These are phyloP conservation scores for Podospora anserina DNA, from an alignment of 495 filamentous ascomycete genomes.

Conservation along the genomic window DNA sequence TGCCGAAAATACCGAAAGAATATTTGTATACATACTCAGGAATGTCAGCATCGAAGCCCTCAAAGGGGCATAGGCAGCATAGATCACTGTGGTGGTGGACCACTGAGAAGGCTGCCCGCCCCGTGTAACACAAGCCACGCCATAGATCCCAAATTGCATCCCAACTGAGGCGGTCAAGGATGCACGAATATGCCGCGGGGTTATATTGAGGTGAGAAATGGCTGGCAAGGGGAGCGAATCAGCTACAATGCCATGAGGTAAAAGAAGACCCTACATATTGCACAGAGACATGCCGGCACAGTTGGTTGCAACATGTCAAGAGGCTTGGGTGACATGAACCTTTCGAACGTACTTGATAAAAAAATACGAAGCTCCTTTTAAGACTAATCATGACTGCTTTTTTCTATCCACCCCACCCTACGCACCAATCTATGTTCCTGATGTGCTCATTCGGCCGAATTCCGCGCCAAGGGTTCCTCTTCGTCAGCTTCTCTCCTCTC, in stretches of 20 bases:
- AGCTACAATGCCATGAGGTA: background rate
- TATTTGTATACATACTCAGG: background rate
- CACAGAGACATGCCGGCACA: background rate
- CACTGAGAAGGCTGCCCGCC: background rate
- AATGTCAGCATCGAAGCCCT: background rate
- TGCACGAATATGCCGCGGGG: background rate
- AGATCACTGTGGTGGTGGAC: background rate
- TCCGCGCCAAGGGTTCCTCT: slow-evolving; percentile 1
- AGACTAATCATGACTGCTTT: background rate
- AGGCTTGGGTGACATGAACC: background rate
- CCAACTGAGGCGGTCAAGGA: background rate
- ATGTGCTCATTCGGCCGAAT: background rate
- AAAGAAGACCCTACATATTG: background rate
- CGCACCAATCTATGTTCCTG: background rate
- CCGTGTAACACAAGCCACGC: background rate
- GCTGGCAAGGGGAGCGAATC: background rate
- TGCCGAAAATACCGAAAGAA: background rate
- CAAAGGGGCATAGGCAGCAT: background rate
- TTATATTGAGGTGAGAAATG: background rate
- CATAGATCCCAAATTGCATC: background rate
- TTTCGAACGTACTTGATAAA: background rate
- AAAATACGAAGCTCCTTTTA: background rate
- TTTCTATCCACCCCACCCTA: background rate
- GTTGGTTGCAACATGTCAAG: background rate
- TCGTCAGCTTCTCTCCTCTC: background rate